Evolutionary conservation across 2,329 filamentous ascomycete species (phyloP).

Genomic region (Trichoderma polysporum): DNA sequence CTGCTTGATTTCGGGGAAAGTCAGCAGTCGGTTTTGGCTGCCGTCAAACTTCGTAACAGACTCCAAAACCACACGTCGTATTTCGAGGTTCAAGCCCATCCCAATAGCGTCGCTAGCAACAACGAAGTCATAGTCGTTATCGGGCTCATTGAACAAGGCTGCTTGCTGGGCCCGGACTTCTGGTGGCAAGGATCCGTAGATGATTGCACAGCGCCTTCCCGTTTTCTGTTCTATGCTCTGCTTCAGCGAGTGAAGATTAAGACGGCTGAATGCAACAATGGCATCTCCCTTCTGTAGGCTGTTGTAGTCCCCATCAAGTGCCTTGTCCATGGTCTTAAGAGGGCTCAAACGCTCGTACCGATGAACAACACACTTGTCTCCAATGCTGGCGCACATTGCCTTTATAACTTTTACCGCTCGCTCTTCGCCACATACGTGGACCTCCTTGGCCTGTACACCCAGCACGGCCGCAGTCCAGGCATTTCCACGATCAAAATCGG

Average conservation of each 20-base stretch:
- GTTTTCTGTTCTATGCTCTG: slow-evolving; percentile 72
- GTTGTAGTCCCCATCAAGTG: slow-evolving; percentile 62
- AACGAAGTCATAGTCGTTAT: slow-evolving; percentile 93
- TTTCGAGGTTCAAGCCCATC: slow-evolving; percentile 92
- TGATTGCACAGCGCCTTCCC: slow-evolving; percentile 79
- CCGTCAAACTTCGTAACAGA: slow-evolving; percentile 72
- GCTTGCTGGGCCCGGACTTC: slow-evolving; percentile 93
- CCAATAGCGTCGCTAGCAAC: slow-evolving; percentile 95
- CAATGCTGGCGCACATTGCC: slow-evolving; percentile 72
- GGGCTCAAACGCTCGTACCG: slow-evolving; percentile 81
- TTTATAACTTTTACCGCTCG: slow-evolving; percentile 76
- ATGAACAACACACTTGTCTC: slow-evolving; percentile 80
- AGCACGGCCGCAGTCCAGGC: slow-evolving; percentile 92
- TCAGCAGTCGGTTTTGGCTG: slow-evolving; percentile 54
- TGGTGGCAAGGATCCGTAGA: slow-evolving; percentile 88
- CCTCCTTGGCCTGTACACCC: slow-evolving; percentile 80
- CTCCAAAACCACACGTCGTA: slow-evolving; percentile 89
- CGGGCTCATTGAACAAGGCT: slow-evolving; percentile 86
- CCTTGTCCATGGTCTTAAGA: slow-evolving; percentile 62
- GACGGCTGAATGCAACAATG: slow-evolving; percentile 80
- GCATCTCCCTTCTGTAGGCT: slow-evolving; percentile 86
- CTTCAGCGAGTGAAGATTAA: slow-evolving; percentile 79
- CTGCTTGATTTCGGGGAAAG: slow-evolving; percentile 82
- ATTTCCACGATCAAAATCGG: slow-evolving; percentile 75
- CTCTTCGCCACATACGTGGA: slow-evolving; percentile 92